Conservation (phyloP, 805 yeast genomes). For the Yamadazyma sp. region DNA sequence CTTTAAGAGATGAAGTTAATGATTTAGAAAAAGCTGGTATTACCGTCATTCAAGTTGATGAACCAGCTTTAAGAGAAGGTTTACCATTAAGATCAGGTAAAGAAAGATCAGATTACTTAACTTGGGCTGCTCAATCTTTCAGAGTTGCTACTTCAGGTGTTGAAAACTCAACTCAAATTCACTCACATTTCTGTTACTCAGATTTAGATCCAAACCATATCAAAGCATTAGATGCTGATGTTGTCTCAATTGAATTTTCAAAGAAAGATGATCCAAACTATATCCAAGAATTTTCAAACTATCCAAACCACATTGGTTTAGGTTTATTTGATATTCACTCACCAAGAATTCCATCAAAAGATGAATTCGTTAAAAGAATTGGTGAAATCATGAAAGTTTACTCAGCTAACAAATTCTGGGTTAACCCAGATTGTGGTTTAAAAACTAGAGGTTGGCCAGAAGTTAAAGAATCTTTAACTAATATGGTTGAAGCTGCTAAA, state of each 20-base stretch:
- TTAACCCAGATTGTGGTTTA: constrained; percentile 99
- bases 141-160: constrained; percentile 99
- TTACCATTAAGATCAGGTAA: constrained; percentile 97
- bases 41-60: constrained; percentile 97
- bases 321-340: constrained; percentile 99
- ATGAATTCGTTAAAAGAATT: constrained; percentile 92
- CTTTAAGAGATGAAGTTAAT: constrained; percentile 96
- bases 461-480: constrained; percentile 89
- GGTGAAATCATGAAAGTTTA: constrained; percentile 92
- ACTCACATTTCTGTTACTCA: constrained; percentile 99
- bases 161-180: constrained; percentile 91
- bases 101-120: constrained; percentile 93
- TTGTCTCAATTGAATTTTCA: constrained; percentile 98
- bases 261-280: constrained; percentile 99
- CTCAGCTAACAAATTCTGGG: constrained; percentile 99
- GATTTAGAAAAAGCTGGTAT: constrained; percentile 99
- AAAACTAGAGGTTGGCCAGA: constrained; percentile 99
- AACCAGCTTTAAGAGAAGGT: constrained; percentile 99
- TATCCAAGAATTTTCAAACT: constrained; percentile 95
- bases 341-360: constrained; percentile 98
- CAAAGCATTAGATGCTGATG: constrained; percentile 99
- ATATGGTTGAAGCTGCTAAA: constrained; percentile 99
- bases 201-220: constrained; percentile 99
- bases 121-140: constrained; percentile 99
- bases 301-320: constrained; percentile 99